These are phyloP conservation scores for Nicotiana undulata DNA, from an alignment of 257 asterid genomes.

Conservation along the genomic window DNA sequence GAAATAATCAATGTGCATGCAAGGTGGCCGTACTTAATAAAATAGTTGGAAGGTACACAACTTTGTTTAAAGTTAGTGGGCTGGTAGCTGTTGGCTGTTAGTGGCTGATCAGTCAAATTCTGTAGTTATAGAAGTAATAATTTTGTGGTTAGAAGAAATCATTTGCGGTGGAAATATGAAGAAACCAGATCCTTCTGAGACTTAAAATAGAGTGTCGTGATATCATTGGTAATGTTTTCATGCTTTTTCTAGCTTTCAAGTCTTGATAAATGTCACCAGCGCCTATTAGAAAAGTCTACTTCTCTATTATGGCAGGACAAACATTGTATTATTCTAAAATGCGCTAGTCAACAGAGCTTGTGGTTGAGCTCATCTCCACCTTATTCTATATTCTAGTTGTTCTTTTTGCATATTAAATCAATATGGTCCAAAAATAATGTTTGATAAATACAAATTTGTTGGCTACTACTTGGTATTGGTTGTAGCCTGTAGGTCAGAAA, in stretches of 20 bases:
- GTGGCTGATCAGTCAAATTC: background rate
- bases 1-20: too few species aligned
- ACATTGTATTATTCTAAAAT: background rate
- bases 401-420: background rate
- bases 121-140: background rate
- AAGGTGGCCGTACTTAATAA: background rate
- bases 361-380: background rate
- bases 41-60: background rate
- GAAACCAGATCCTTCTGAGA: background rate
- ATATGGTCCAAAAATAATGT: background rate
- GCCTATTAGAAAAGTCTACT: background rate
- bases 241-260: background rate
- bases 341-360: background rate
- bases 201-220: background rate
- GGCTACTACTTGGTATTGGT: background rate
- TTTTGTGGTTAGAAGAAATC: background rate
- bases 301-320: background rate
- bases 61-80: background rate
- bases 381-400: background rate
- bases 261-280: background rate
- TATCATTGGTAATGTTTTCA: background rate
- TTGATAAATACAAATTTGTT: too few species aligned
- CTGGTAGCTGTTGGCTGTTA: background rate
- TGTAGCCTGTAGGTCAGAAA: background rate
- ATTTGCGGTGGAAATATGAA: background rate